phyloP scores from a whole-genome alignment of 108 stramenopile species.

The Nitzschia inconspicua region DNA sequence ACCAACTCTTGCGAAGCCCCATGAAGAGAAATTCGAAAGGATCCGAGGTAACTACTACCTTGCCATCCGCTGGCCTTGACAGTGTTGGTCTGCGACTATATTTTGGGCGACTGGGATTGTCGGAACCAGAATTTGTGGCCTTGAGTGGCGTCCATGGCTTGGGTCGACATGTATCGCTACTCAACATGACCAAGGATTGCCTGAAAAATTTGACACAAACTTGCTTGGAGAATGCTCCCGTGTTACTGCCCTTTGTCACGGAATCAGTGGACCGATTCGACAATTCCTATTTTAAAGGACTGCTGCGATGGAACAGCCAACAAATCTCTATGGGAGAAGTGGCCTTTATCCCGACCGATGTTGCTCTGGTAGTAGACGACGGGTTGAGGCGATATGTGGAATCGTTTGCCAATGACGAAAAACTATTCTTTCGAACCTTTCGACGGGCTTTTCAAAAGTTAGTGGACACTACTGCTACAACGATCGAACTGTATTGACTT shows the following conservation, averaged over 20 bases:
- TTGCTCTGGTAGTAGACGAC: conserved; percentile 56
- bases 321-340: conserved; percentile 48
- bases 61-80: conserved; percentile 55
- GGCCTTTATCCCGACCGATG: conserved; percentile 64
- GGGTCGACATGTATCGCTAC: conserved; percentile 56
- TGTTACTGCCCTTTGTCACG: conserved; percentile 53
- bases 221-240: conserved; percentile 61
- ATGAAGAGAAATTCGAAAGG: conserved; percentile 5
- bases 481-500: not conserved
- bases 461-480: conserved; percentile 39
- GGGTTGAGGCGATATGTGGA: conserved; percentile 39
- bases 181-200: conserved; percentile 53
- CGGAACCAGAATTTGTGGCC: conserved; percentile 51
- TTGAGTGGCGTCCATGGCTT: conserved; percentile 55
- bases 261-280: conserved; percentile 36
- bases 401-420: conserved; percentile 40
- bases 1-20: conserved; percentile 13
- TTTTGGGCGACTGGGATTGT: conserved; percentile 47
- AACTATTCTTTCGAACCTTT: conserved; percentile 31
- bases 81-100: conserved; percentile 56
- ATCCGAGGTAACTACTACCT: conserved; percentile 36
- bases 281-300: conserved; percentile 43
- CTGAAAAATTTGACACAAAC: conserved; percentile 44
- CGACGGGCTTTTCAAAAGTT: conserved; percentile 38
- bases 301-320: conserved; percentile 47